Base-by-base conservation (phyloP, 306 rosid species). In the Oemleria cerasiformis region DNA sequence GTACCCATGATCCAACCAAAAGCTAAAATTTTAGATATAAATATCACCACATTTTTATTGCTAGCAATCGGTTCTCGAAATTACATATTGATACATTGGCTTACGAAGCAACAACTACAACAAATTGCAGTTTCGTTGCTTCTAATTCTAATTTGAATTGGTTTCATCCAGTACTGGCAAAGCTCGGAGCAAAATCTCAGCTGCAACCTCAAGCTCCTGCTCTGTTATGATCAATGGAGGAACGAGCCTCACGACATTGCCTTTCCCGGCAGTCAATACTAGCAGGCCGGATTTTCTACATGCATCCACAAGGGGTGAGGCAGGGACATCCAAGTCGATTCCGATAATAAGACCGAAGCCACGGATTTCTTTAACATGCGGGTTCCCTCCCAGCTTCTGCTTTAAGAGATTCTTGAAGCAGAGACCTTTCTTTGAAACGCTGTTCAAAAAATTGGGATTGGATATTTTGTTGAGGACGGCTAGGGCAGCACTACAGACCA, bases 211-310 rank as follows among this genome's bases (percentile, higher is more conserved):
- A 65, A 93, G 81, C 84, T 93, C 98, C 69, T 86, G 82, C 78
- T 88, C 90, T 4, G 90, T 75, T 78, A 93, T 86, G 82, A 87
- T 91, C 82, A 93, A 74, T 50, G 98, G 97, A 7, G 98, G 98
- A n/a, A 93, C 96, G 42, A 93, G 64, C 84, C 98, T 84, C 49
- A 91, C 85, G 19, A 93, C 84, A 38, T 88, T 91, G 19, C 97
- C 98, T 74, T 89, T 87, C 40, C 98, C 96, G 45, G 97, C 98
- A 21, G 96, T 91, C 76, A 93, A 63, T 14, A 91, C 80, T 15
- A 93, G 44, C 69, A 91, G 91, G 56, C 98, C 97, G 0, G 82
- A 79, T 62, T 83, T 67, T 75, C 88, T 86, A 75, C 98, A 93
- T 2, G 97, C 97, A 23, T 88, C 92, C 3, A 91, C 90, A 0